Evolutionary conservation across 2,329 filamentous ascomycete genomes (phyloP).

Genomic region (Scedosporium minutisporum): DNA sequence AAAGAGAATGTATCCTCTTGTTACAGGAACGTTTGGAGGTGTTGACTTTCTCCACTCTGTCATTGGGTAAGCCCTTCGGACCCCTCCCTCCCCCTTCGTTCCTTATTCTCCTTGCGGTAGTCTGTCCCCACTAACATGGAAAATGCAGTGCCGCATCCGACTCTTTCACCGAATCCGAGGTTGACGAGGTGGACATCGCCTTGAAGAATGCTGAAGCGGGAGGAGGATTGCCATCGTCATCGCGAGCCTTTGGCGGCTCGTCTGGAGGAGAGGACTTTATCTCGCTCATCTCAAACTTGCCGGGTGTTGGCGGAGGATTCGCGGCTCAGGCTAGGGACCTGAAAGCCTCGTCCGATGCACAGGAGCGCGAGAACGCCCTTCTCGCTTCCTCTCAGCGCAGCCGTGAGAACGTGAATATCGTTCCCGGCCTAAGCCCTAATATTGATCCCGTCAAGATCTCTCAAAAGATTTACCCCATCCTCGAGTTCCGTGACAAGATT

Average conservation of each 20-base stretch:
- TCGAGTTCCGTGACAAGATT: slow-evolving; percentile 88
- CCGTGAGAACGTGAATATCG: slow-evolving; percentile 43
- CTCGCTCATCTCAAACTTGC: slow-evolving; percentile 65
- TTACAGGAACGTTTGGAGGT: slow-evolving; percentile 68
- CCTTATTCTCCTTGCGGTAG: too few relatives aligned
- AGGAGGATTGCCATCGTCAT: slow-evolving; percentile 14
- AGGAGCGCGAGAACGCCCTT: slow-evolving; percentile 49
- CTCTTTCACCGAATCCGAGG: slow-evolving; percentile 76
- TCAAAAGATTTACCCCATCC: slow-evolving; percentile 83
- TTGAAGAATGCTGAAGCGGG: slow-evolving; percentile 56
- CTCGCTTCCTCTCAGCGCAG: slow-evolving; percentile 15
- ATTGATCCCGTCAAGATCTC: slow-evolving; percentile 73
- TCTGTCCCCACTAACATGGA: neutral
- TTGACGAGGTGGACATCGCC: slow-evolving; percentile 69
- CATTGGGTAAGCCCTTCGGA: slow-evolving; percentile 59
- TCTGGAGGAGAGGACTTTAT: slow-evolving; percentile 47
- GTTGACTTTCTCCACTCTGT: slow-evolving; percentile 81
- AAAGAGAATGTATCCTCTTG: slow-evolving; percentile 55
- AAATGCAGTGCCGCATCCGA: slow-evolving; percentile 56
- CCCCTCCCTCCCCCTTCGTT: slow-evolving; percentile 45
- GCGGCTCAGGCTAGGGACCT: slow-evolving; percentile 57
- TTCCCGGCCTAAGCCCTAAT: slow-evolving; percentile 64
- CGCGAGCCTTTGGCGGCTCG: slow-evolving; percentile 18
- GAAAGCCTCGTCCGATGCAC: slow-evolving; percentile 49
- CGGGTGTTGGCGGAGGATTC: slow-evolving; percentile 56